Conservation (phyloP, 1,284 basidiomycete genomes). For the Cutaneotrichosporon arboriforme region DNA sequence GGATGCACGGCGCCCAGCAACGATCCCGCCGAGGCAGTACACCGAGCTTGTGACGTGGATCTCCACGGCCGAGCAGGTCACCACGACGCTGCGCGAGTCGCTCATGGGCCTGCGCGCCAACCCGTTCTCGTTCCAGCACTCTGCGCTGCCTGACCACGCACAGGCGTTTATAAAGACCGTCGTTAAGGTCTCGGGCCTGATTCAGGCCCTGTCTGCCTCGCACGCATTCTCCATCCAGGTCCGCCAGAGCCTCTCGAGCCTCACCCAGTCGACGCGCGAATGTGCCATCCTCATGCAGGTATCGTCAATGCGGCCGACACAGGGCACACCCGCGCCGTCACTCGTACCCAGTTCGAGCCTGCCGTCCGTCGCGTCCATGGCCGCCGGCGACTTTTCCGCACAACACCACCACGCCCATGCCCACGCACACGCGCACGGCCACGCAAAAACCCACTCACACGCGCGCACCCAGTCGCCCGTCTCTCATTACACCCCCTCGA, state of each 20-base stretch:
- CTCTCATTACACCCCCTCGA: neutral
- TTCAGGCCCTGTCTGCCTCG: constrained; percentile 44
- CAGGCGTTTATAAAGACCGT: constrained; percentile 48
- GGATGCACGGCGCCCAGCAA: constrained; percentile 22
- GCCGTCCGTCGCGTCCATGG: neutral
- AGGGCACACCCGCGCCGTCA: constrained; percentile 17
- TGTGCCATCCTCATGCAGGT: constrained; percentile 49
- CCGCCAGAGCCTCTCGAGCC: constrained; percentile 39
- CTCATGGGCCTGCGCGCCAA: constrained; percentile 42
- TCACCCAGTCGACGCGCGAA: constrained; percentile 50
- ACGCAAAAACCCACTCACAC: neutral
- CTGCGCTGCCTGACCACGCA: constrained; percentile 34
- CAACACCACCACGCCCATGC: neutral
- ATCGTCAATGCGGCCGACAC: constrained; percentile 35
- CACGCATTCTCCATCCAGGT: constrained; percentile 38
- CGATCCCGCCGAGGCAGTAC: constrained; percentile 32
- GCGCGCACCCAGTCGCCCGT: neutral
- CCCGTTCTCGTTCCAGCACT: constrained; percentile 24
- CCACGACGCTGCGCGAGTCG: constrained; percentile 32
- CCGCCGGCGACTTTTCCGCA: neutral
- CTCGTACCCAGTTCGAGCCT: neutral
- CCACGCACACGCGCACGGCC: neutral
- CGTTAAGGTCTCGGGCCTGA: constrained; percentile 48
- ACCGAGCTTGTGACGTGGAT: constrained; percentile 41
- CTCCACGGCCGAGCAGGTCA: constrained; percentile 40